Evolutionary conservation across 75 land plant species (phyloP).

Genomic region (Picea glauca): DNA sequence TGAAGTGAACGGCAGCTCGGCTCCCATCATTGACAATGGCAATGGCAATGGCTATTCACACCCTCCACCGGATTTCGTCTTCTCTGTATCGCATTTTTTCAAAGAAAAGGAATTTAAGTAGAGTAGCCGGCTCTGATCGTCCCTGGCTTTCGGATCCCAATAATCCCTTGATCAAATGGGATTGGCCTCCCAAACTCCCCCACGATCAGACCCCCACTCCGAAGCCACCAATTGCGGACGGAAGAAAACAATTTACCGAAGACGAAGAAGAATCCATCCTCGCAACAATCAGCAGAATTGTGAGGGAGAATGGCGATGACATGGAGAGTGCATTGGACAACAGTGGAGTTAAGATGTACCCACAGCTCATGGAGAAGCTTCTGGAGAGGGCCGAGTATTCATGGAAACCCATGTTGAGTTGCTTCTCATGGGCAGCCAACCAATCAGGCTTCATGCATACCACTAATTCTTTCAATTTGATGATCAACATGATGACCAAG

Average conservation of each 20-base stretch:
- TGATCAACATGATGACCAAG: conserved; percentile 41
- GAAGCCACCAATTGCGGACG: neutral
- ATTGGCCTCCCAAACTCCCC: neutral
- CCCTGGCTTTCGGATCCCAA: neutral
- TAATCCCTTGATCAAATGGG: neutral
- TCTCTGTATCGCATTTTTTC: no score
- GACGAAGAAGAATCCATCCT: conserved; percentile 1
- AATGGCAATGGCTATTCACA: no score
- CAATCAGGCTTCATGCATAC: conserved; percentile 7
- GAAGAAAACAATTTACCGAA: neutral
- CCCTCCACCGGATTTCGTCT: no score
- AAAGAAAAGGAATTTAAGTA: neutral
- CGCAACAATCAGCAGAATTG: neutral
- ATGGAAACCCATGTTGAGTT: conserved; percentile 9
- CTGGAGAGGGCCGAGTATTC: conserved; percentile 4
- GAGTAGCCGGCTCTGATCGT: neutral
- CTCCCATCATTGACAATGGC: no score
- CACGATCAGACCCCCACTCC: neutral
- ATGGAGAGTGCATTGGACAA: conserved; percentile 3
- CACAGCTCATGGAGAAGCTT: conserved; percentile 4
- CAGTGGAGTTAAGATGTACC: neutral
- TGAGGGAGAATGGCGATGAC: conserved; percentile 6
- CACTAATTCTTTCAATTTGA: conserved; percentile 13
- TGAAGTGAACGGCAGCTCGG: no score
- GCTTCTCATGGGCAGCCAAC: conserved; percentile 1